Base-by-base conservation (phyloP, 2,329 filamentous ascomycete species). In the Aspergillus sp. region DNA sequence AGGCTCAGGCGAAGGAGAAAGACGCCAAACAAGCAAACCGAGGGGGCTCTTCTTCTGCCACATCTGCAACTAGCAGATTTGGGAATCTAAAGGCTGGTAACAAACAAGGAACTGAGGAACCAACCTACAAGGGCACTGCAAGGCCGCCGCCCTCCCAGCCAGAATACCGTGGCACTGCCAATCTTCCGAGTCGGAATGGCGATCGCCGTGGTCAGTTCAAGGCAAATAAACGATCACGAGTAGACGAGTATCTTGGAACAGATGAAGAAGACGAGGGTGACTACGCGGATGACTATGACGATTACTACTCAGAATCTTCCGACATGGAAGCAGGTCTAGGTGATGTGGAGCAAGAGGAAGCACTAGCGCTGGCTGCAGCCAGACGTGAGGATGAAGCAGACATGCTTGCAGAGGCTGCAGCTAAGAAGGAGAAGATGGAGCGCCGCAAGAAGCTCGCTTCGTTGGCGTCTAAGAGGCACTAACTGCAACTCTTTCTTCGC, bases 301-400 rank as follows among this genome's bases (percentile, higher is more conserved):
- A 77, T 59, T 74, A 75, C 58, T 77, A 74, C 49, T 79, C 76
- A 1, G 77, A 78, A 38, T 79, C 76, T 7, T 79, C 77, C n/a
- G 79, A 79, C 58, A 81, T 81, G 79, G 79, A 81, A 66, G 79
- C 78, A 49, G 80, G 78, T 20, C 68, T 76, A 18, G 68, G 73
- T 50, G 78, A 81, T 58, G 65, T 81, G 48, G 77, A 78, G 54
- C 60, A 71, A 24, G 79, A 81, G 65, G 79, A 81, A 63, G 68
- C 66, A 20, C 58, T 60, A 13, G 78, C 79, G 7, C 62, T 78
- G 34, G 72, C 68, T 54, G 64, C 62, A 41, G 79, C 79, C 6
- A 74, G 70, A 51, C 68, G 66, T 55, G 79, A 81, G 61, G 79
- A 81, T 56, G 78, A 79, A 61, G 70, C 77, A 64, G 78, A 81